These are phyloP conservation scores for Plantago elongata DNA, from an alignment of 257 asterid genomes.

Conservation along the genomic window DNA sequence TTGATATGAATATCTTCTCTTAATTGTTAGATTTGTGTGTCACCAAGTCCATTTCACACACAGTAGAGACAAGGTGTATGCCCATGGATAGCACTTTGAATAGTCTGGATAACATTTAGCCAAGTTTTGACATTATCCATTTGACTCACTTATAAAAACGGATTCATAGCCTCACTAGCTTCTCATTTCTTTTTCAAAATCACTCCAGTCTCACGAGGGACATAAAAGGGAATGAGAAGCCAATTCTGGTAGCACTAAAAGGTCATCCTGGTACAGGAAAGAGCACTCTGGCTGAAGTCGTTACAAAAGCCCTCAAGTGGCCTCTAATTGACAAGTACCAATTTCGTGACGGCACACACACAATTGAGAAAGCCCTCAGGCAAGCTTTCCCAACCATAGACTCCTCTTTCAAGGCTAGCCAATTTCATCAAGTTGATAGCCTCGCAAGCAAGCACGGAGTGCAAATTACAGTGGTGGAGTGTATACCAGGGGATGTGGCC, in stretches of 20 bases:
- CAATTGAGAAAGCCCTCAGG: conserved; percentile 34
- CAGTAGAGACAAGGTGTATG: not conserved
- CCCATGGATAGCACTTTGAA: not conserved
- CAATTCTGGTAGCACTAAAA: conserved; percentile 63
- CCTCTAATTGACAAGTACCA: conserved; percentile 75
- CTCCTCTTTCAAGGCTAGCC: conserved; percentile 54
- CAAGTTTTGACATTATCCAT: not conserved
- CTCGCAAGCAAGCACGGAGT: conserved; percentile 31
- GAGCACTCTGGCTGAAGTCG: conserved; percentile 52
- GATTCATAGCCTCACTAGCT: not conserved
- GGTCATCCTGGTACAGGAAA: conserved; percentile 91
- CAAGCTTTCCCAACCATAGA: conserved; percentile 26
- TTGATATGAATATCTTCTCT: too few species aligned
- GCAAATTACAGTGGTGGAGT: conserved; percentile 46
- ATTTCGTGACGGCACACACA: conserved; percentile 46
- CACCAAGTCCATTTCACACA: too few species aligned
- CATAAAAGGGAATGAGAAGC: conserved; percentile 17
- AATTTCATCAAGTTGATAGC: conserved; percentile 43
- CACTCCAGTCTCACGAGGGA: conserved; percentile 20
- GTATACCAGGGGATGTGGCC: conserved; percentile 46
- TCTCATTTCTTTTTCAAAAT: not conserved
- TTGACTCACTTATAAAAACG: not conserved
- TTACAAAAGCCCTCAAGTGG: conserved; percentile 47
- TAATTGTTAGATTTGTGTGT: too few species aligned
- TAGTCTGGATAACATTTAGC: conserved; percentile 2